Evolutionary conservation across 306 rosid species (phyloP).

Genomic region (Abrus precatorius): DNA sequence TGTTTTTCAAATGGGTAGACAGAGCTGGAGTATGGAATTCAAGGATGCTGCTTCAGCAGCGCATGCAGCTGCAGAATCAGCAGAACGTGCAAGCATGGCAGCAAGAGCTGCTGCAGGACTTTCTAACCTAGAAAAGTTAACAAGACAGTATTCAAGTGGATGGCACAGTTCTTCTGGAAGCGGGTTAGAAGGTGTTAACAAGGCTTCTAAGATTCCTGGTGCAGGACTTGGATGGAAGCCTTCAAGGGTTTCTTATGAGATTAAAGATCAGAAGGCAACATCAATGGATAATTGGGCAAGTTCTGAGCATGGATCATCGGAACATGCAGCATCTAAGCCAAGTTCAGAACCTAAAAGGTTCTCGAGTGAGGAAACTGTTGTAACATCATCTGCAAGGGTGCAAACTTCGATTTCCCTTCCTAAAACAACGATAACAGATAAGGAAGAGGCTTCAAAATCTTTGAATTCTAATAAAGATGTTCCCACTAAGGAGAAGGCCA

Average conservation of each 20-base stretch:
- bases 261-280: constrained; percentile 42
- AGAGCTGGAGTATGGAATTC: constrained; percentile 77
- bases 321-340: constrained; percentile 48
- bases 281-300: constrained; percentile 49
- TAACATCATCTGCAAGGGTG: constrained; percentile 46
- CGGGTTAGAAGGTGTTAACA: constrained; percentile 49
- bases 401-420: constrained; percentile 53
- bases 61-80: constrained; percentile 97
- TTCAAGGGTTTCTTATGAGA: constrained; percentile 57
- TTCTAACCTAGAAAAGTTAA: constrained; percentile 67
- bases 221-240: constrained; percentile 60
- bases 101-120: constrained; percentile 99
- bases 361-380: constrained; percentile 43
- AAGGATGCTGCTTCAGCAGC: constrained; percentile 98
- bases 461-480: constrained; percentile 42
- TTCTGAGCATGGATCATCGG: constrained; percentile 40
- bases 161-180: constrained; percentile 49
- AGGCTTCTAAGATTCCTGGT: constrained; percentile 48
- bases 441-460: constrained; percentile 50
- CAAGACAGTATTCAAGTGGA: constrained; percentile 65
- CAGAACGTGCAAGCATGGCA: constrained; percentile 91
- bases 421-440: constrained; percentile 46
- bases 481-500: constrained; percentile 54
- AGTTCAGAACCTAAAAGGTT: constrained; percentile 51
- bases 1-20: constrained; percentile 52